Base-by-base conservation (phyloP, 2,329 filamentous ascomycete species). In the Grosmannia clavigera region DNA sequence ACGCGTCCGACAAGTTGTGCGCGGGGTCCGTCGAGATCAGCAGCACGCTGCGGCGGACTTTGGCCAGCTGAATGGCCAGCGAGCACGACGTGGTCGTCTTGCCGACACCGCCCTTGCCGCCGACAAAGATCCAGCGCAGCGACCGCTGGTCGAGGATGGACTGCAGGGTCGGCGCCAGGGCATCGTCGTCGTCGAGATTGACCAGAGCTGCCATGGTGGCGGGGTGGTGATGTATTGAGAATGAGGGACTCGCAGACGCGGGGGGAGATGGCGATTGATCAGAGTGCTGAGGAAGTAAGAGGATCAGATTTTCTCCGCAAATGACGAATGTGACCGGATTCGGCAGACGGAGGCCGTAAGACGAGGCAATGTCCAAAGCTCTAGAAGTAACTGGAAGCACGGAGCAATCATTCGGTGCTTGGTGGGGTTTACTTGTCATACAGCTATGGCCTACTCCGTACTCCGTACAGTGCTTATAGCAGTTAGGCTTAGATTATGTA, bases 51-150 rank as follows among this genome's bases (percentile, higher is more conserved):
- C 92, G 92, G 75, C 94, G 90, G 68, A 91, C 90, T 75, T 88
- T 91, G 68, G 94, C 91, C 65, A 99, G 89, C 76, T 99, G 94
- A 72, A 99, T 97, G 65, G 94, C 94, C 65, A 99, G 87, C 11
- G 92, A 96, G 77, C 94, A 99, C 9, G 92, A 97, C 19, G 94
- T 99, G n/a, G 94, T 99, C 33, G 94, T 99, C 80, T 99, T 99
- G 73, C 94, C 94, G 54, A 99, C 94, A 72, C 94, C 94, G 70
- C 94, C 94, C 77, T 99, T 99, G 66, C 94, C 94, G 69, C 94
- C 94, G 62, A 99, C 94, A 70, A 99, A 99, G 75, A 99, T 95
- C 94, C 94, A 99, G 72, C 94, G 90, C 60, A 99, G 85, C 40
- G 89, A 87, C 74, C 91, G 90, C 75, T 99, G 94, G 78, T 95